phyloP scores from a whole-genome alignment of 2,329 filamentous ascomycete species.

The Arthrobotrys conoides region DNA sequence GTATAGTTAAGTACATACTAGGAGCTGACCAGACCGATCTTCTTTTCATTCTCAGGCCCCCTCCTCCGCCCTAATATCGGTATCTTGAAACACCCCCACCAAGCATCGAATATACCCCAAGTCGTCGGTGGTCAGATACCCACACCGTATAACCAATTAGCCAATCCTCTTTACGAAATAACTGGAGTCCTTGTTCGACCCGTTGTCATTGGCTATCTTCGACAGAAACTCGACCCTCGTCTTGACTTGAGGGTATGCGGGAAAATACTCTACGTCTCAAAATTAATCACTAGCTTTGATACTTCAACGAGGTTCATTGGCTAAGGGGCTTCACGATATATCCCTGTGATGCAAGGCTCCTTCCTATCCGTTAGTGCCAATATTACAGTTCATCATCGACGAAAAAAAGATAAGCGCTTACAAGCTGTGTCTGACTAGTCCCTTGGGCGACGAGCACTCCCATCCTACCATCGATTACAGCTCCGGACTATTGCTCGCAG shows the following conservation, averaged over 20 bases:
- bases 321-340: background rate
- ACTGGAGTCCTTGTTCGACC: no score
- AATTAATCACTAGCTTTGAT: background rate
- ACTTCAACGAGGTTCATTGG: background rate
- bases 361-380: constrained; percentile 41
- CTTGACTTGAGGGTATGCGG: background rate
- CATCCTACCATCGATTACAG: constrained; percentile 11
- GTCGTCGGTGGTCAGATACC: no score
- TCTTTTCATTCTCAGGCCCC: background rate
- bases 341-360: constrained; percentile 40
- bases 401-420: constrained; percentile 7
- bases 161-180: no score
- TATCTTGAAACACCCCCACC: background rate
- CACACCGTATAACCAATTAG: background rate
- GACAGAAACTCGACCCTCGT: background rate
- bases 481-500: background rate
- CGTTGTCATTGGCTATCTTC: no score
- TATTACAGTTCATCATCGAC: background rate
- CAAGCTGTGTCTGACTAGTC: constrained; percentile 3
- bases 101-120: background rate
- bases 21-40: background rate
- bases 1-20: background rate
- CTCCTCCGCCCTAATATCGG: background rate
- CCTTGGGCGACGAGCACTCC: constrained; percentile 30
- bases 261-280: background rate